Conservation (phyloP, 345 rosid genomes). For the Pistacia integerrima region DNA sequence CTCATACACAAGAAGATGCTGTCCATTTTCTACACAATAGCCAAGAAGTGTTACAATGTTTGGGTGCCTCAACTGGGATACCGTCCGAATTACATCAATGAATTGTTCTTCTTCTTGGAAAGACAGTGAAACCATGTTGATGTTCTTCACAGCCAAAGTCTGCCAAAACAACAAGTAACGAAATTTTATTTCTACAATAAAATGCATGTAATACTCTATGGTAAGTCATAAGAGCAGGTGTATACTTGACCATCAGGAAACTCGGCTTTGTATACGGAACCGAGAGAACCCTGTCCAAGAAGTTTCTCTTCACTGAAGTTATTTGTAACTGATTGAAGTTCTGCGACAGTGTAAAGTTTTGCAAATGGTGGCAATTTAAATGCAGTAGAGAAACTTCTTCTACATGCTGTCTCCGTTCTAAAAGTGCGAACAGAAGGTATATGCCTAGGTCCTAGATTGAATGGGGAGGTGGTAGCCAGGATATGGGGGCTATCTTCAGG, state of each 20-base stretch:
- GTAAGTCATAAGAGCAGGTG: background rate
- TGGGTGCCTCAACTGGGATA: conserved; percentile 74
- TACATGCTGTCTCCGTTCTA: conserved; percentile 39
- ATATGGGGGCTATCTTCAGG: conserved; percentile 51
- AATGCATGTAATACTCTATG: background rate
- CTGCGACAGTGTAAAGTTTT: conserved; percentile 59
- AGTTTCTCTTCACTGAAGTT: conserved; percentile 73
- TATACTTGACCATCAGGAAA: conserved; percentile 74
- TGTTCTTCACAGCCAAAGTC: conserved; percentile 78
- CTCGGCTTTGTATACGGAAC: conserved; percentile 82
- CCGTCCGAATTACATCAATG: conserved; percentile 65
- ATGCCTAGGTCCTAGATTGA: conserved; percentile 35
- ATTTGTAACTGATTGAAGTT: conserved; percentile 77
- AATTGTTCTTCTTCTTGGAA: conserved; percentile 79
- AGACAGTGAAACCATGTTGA: conserved; percentile 64
- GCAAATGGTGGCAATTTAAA: conserved; percentile 47
- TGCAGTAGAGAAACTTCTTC: conserved; percentile 53
- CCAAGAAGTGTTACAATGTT: conserved; percentile 78
- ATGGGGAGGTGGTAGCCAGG: conserved; percentile 42
- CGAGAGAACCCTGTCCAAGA: conserved; percentile 83
- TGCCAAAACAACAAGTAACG: conserved; percentile 25
- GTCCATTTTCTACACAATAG: conserved; percentile 77
- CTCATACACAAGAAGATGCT: conserved; percentile 81
- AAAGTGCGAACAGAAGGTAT: conserved; percentile 33
- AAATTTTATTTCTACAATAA: conserved; percentile 4